Evolutionary conservation across 352 stramenopile species (phyloP).

Genomic region (Nothophytophthora sp.): DNA sequence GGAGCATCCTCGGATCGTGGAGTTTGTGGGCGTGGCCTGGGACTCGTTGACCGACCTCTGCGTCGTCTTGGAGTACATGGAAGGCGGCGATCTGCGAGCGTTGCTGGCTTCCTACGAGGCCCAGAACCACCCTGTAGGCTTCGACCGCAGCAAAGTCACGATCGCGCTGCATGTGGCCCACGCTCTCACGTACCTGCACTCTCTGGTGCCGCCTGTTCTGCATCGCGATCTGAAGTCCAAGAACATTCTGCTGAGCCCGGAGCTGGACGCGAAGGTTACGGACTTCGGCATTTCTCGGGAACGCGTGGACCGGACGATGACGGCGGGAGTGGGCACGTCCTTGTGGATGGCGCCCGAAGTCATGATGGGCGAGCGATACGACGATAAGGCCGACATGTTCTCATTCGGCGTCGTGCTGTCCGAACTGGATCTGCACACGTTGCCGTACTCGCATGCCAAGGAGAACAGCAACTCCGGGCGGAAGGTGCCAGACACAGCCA

Average conservation of each 20-base stretch:
- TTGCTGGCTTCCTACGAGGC: constrained; percentile 19
- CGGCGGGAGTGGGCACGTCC: constrained; percentile 27
- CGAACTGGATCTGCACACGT: constrained; percentile 15
- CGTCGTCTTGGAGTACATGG: constrained; percentile 43
- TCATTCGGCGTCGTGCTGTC: constrained; percentile 16
- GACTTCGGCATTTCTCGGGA: constrained; percentile 42
- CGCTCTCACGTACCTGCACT: constrained; percentile 41
- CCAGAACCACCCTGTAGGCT: constrained; percentile 12
- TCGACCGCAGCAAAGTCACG: constrained; percentile 36
- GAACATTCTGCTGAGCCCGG: constrained; percentile 23
- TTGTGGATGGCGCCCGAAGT: constrained; percentile 39
- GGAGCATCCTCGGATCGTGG: constrained; percentile 39
- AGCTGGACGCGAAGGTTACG: constrained; percentile 38
- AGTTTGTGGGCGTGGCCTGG: constrained; percentile 51
- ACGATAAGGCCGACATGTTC: constrained; percentile 11
- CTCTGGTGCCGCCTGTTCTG: constrained; percentile 10
- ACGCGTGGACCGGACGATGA: constrained; percentile 34
- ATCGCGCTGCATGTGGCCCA: constrained; percentile 39
- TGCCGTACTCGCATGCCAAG: constrained; percentile 13
- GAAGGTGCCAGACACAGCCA: not conserved
- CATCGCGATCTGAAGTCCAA: constrained; percentile 31
- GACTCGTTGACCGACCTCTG: constrained; percentile 37
- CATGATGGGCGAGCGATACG: constrained; percentile 20
- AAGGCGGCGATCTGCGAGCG: constrained; percentile 36
- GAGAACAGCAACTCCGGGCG: not conserved